These are phyloP conservation scores for Hypoxylon fragiforme DNA, from an alignment of 495 filamentous ascomycete genomes.

Conservation along the genomic window DNA sequence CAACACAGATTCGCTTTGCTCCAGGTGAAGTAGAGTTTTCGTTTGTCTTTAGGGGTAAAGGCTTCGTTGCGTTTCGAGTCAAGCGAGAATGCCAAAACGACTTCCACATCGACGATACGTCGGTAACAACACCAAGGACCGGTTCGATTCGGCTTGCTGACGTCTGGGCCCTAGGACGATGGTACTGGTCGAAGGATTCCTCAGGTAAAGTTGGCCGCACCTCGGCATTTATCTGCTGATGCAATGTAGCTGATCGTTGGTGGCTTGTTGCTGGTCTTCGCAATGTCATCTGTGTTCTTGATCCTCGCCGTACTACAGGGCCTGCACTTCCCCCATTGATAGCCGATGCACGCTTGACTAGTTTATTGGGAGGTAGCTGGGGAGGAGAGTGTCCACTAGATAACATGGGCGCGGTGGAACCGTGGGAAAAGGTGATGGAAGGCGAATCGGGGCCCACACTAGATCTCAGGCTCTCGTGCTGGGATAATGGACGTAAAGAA, in stretches of 20 bases:
- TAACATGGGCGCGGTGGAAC: slow-evolving; percentile 68
- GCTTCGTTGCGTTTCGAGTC: slow-evolving; percentile 15
- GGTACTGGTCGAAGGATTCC: slow-evolving; percentile 41
- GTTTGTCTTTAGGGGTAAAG: slow-evolving; percentile 15
- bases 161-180: slow-evolving; percentile 31
- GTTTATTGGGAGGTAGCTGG: slow-evolving; percentile 72
- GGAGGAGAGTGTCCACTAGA: slow-evolving; percentile 44
- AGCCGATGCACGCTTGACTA: slow-evolving; percentile 81
- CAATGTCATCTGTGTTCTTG: slow-evolving; percentile 60
- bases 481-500: slow-evolving; percentile 71
- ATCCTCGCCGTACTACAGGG: slow-evolving; percentile 43
- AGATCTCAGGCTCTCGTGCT: slow-evolving; percentile 67
- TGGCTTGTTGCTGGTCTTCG: slow-evolving; percentile 85
- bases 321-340: slow-evolving; percentile 51
- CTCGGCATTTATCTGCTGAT: slow-evolving; percentile 48
- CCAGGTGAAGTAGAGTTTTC: slow-evolving; percentile 15
- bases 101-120: slow-evolving; percentile 42
- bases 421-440: slow-evolving; percentile 70
- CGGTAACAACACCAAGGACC: slow-evolving; percentile 3
- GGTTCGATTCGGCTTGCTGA: slow-evolving; percentile 17
- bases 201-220: slow-evolving; percentile 32
- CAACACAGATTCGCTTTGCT: slow-evolving; percentile 29
- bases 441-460: slow-evolving; percentile 70
- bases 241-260: slow-evolving; percentile 74
- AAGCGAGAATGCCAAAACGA: slow-evolving; percentile 51